phyloP scores from a whole-genome alignment of 2,329 filamentous ascomycete species.

The Nakataea oryzae region DNA sequence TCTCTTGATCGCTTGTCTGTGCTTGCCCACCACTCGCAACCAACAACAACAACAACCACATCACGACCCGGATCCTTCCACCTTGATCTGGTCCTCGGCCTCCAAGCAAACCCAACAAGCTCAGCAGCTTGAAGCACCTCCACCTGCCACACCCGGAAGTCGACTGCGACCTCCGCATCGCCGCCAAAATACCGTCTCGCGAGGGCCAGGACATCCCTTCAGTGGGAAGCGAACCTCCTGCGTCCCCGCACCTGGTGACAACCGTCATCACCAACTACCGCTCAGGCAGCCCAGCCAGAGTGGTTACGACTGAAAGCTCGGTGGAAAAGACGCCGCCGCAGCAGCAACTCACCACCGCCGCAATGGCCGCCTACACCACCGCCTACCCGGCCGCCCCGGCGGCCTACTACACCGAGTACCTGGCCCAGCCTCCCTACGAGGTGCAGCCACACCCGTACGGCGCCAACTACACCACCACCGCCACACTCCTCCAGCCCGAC shows the following conservation, averaged over 20 bases:
- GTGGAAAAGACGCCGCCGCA: too few species aligned
- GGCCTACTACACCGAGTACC: slow-evolving; percentile 1
- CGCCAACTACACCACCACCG: neutral
- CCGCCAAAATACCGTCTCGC: neutral
- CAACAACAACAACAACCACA: neutral
- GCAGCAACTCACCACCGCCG: neutral
- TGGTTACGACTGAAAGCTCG: neutral
- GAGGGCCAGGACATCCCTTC: neutral
- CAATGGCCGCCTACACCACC: neutral
- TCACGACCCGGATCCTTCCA: neutral
- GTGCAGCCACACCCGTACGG: slow-evolving; percentile 1
- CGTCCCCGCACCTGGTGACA: neutral
- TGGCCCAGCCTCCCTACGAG: neutral
- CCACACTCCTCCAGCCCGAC: neutral
- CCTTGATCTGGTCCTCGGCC: too few species aligned
- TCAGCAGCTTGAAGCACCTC: neutral
- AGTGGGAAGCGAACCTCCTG: neutral
- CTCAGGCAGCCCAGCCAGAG: neutral
- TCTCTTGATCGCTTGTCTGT: too few species aligned
- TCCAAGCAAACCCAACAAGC: neutral
- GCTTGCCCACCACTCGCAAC: neutral
- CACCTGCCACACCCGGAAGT: too few species aligned
- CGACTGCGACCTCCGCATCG: too few species aligned
- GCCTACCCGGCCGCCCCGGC: slow-evolving; percentile 1
- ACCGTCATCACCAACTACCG: neutral